phyloP scores from a whole-genome alignment of 805 yeast species.

The Candida xyloterini region DNA sequence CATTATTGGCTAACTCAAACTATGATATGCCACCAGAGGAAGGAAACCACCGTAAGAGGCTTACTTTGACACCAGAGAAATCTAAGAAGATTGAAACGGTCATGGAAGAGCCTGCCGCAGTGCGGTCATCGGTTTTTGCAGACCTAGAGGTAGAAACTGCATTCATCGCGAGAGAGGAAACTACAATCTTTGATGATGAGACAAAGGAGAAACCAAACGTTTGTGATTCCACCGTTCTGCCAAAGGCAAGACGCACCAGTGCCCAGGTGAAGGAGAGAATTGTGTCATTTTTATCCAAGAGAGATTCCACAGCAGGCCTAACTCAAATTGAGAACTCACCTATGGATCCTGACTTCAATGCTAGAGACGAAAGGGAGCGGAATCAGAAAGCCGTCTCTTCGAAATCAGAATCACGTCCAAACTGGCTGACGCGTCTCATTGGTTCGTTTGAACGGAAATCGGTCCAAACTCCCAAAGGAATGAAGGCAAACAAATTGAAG shows the following conservation, averaged over 20 bases:
- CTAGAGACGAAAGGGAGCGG: conserved; percentile 5
- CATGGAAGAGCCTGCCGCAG: conserved; percentile 8
- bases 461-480: too few relatives aligned
- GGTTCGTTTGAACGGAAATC: conserved; percentile 1
- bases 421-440: conserved; percentile 14
- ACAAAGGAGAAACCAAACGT: conserved; percentile 9
- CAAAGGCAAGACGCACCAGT: neutral
- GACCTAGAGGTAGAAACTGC: conserved; percentile 27
- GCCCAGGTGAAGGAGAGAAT: conserved; percentile 12
- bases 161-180: conserved; percentile 6
- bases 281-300: conserved; percentile 10
- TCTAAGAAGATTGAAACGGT: conserved; percentile 6
- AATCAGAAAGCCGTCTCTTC: conserved; percentile 1
- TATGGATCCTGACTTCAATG: conserved; percentile 23
- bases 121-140: conserved; percentile 23
- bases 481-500: neutral
- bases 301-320: conserved; percentile 9
- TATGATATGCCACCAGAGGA: conserved; percentile 27
- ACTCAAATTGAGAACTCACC: conserved; percentile 26
- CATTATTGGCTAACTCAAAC: conserved; percentile 28
- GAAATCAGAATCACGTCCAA: conserved; percentile 6
- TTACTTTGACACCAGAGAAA: conserved; percentile 29
- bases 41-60: conserved; percentile 15
- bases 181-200: conserved; percentile 23
- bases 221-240: conserved; percentile 4